phyloP scores from a whole-genome alignment of 345 rosid species.

The Viola odorata region DNA sequence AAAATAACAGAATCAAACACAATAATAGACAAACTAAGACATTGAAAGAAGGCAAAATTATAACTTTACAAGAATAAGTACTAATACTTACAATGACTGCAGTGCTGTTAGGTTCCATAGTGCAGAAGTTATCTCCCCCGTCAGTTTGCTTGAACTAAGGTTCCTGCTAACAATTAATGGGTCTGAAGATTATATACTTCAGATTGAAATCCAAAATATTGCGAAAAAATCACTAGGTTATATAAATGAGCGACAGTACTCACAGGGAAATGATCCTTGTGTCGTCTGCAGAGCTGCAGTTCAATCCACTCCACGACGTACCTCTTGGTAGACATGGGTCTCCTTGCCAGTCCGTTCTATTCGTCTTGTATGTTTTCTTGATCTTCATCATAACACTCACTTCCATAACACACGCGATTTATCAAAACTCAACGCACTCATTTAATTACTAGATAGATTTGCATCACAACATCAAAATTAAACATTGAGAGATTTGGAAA shows the following conservation, averaged over 20 bases:
- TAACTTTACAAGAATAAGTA: too few relatives aligned
- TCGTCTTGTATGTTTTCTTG: conserved; percentile 10
- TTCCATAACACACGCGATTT: background rate
- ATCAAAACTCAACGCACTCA: too few relatives aligned
- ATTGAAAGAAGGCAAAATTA: too few relatives aligned
- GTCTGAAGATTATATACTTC: background rate
- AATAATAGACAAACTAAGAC: too few relatives aligned
- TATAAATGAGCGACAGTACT: conserved; percentile 5
- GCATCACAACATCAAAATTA: background rate
- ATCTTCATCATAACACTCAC: conserved; percentile 19
- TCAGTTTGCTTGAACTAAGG: background rate
- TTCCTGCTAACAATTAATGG: background rate
- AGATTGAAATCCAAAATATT: background rate
- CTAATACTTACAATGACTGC: conserved; percentile 1
- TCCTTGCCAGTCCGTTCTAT: conserved; percentile 24
- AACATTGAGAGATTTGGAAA: background rate
- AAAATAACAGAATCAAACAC: too few relatives aligned
- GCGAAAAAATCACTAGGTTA: background rate
- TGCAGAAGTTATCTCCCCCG: background rate
- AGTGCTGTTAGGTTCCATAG: conserved; percentile 1
- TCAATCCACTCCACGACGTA: conserved; percentile 19
- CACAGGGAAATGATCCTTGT: conserved; percentile 36
- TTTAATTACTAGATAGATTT: background rate
- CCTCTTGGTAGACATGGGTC: conserved; percentile 24
- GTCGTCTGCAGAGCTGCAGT: conserved; percentile 9